Percentiles rank a stretch among this genome's conserved stretches.
Conservation (phyloP, 345 rosid species). For the Geranium rotundifolium region DNA sequence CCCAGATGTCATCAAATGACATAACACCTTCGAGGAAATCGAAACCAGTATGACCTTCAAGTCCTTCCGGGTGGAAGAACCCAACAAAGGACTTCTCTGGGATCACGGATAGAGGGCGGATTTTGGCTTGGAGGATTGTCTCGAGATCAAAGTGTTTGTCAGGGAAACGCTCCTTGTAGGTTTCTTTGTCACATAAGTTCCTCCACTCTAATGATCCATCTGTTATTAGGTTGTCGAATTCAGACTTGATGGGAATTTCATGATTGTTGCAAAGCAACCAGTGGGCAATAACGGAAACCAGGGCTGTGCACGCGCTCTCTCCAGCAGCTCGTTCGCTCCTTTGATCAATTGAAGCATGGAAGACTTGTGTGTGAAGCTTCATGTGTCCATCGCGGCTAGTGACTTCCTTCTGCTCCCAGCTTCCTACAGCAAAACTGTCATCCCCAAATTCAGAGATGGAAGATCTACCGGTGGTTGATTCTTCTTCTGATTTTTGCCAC, state of each 20-base stretch:
- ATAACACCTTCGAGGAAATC: conserved; percentile 19
- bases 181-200: conserved; percentile 14
- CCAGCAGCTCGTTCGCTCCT: conserved; percentile 23
- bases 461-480: conserved; percentile 39
- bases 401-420: conserved; percentile 24
- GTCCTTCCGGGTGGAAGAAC: conserved; percentile 29
- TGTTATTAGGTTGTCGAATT: conserved; percentile 20
- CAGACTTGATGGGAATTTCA: conserved; percentile 13
- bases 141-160: conserved; percentile 36
- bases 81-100: conserved; percentile 37
- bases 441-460: conserved; percentile 83
- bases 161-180: conserved; percentile 11
- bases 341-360: conserved; percentile 35
- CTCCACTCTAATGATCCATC: conserved; percentile 29
- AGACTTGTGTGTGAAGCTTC: conserved; percentile 20
- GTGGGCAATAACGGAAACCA: conserved; percentile 16
- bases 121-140: conserved; percentile 18
- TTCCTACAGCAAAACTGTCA: conserved; percentile 70
- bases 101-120: conserved; percentile 21
- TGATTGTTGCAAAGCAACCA: conserved; percentile 23
- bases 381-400: conserved; percentile 30
- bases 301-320: conserved; percentile 25
- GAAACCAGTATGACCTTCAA: conserved; percentile 14
- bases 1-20: conserved; percentile 55
- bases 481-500: conserved; percentile 62